A percentile compares a stretch with the other conserved stretches of the same genome.
phyloP scores from a whole-genome alignment of 345 rosid genomes.

The Turritis glabra region DNA sequence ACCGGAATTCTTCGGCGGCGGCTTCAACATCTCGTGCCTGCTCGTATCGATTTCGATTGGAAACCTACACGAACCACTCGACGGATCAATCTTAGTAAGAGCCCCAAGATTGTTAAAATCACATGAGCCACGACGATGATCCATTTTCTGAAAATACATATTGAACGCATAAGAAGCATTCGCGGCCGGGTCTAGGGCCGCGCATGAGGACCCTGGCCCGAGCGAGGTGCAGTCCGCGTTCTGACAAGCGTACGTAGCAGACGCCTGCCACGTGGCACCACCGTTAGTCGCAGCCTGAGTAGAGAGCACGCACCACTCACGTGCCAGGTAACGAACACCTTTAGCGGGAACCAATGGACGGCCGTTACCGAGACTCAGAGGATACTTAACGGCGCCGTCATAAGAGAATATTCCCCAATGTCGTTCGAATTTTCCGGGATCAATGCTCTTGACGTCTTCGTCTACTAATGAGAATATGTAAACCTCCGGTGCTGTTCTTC shows the following conservation, averaged over 20 bases:
- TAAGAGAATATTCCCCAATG: slow-evolving; percentile 82
- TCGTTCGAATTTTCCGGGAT: slow-evolving; percentile 74
- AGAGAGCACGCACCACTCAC: slow-evolving; percentile 75
- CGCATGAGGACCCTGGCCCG: slow-evolving; percentile 60
- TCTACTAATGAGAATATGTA: slow-evolving; percentile 78
- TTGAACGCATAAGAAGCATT: slow-evolving; percentile 86
- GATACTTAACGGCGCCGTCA: slow-evolving; percentile 72
- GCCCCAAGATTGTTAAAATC: slow-evolving; percentile 41
- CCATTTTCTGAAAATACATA: slow-evolving; percentile 67
- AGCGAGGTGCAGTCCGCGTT: slow-evolving; percentile 73
- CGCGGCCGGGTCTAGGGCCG: slow-evolving; percentile 40
- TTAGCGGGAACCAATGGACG: slow-evolving; percentile 51
- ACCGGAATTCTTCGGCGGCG: slow-evolving; percentile 31
- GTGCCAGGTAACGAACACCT: slow-evolving; percentile 60
- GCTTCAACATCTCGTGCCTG: slow-evolving; percentile 37
- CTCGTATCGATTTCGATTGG: slow-evolving; percentile 60
- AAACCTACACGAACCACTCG: slow-evolving; percentile 54
- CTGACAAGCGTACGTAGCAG: slow-evolving; percentile 55
- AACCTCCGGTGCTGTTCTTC: slow-evolving; percentile 60
- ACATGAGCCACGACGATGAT: slow-evolving; percentile 62
- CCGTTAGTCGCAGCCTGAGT: slow-evolving; percentile 40
- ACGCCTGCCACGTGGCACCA: not conserved
- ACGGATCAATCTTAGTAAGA: slow-evolving; percentile 55
- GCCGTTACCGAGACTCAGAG: slow-evolving; percentile 46
- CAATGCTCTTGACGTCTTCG: slow-evolving; percentile 76